Percentiles rank a stretch among this genome's conserved stretches.
Conservation (phyloP, 2,329 filamentous ascomycete species). For the Mycogone perniciosa region DNA sequence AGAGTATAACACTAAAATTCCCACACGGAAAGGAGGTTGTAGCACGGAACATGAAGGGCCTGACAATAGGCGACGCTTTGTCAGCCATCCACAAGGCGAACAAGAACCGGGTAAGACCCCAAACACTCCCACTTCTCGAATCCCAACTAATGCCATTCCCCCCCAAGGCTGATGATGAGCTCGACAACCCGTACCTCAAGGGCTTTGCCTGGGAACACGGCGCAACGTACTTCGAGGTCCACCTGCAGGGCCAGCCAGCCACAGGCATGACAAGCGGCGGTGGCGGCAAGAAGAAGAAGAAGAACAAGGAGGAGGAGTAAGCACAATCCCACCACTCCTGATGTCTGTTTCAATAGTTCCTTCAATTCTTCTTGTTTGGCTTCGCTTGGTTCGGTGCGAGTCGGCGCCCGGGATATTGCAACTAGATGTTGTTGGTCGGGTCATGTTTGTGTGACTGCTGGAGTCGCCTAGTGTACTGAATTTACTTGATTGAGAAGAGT, state of each 20-base stretch:
- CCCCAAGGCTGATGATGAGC: conserved; percentile 76
- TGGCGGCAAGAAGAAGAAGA: conserved; percentile 64
- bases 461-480: conserved; percentile 12
- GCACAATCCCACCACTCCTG: conserved; percentile 17
- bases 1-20: conserved; percentile 92
- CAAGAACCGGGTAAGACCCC: conserved; percentile 77
- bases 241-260: conserved; percentile 67
- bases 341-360: conserved; percentile 37
- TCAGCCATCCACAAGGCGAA: conserved; percentile 94
- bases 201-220: conserved; percentile 97
- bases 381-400: conserved; percentile 35
- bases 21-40: conserved; percentile 77
- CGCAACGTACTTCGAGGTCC: conserved; percentile 81
- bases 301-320: conserved; percentile 54
- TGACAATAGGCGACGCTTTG: conserved; percentile 94
- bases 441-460: conserved; percentile 12
- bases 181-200: conserved; percentile 78
- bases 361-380: conserved; percentile 31
- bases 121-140: background rate
- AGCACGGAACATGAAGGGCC: conserved; percentile 85
- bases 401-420: conserved; percentile 38
- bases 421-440: conserved; percentile 35
- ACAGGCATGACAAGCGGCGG: conserved; percentile 27
- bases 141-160: conserved; percentile 4
- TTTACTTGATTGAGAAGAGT: background rate